These are phyloP conservation scores for Babesia gibsoni DNA, from an alignment of 169 alveolate genomes.

Conservation along the genomic window DNA sequence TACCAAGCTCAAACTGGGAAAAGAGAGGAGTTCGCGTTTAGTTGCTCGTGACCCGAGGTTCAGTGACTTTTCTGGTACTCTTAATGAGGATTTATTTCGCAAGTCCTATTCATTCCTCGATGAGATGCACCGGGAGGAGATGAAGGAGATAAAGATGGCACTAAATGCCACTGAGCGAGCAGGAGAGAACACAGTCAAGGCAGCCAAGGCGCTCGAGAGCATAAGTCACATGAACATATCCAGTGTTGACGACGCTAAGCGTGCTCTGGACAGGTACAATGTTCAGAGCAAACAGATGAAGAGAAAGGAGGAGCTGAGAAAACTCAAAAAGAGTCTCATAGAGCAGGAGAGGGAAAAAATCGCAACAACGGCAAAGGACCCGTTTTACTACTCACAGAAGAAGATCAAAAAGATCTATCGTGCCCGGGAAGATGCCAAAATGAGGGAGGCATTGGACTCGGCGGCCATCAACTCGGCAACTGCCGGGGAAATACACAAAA, in stretches of 20 bases:
- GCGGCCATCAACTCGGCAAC: constrained; percentile 40
- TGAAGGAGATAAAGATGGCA: constrained; percentile 35
- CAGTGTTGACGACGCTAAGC: constrained; percentile 58
- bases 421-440: constrained; percentile 17
- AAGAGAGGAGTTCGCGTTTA: constrained; percentile 3
- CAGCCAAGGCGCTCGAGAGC: constrained; percentile 29
- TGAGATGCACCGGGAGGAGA: constrained; percentile 60
- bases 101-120: constrained; percentile 58
- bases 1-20: constrained; percentile 3
- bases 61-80: constrained; percentile 62
- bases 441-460: constrained; percentile 39
- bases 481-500: constrained; percentile 51
- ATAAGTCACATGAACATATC: constrained; percentile 45
- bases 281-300: constrained; percentile 46
- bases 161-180: constrained; percentile 18
- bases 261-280: constrained; percentile 52
- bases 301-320: constrained; percentile 29
- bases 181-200: constrained; percentile 36
- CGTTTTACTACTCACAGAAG: constrained; percentile 59
- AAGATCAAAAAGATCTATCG: constrained; percentile 52
- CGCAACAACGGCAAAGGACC: constrained; percentile 46
- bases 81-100: constrained; percentile 53
- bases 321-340: constrained; percentile 42
- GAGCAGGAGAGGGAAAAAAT: constrained; percentile 50
- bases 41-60: constrained; percentile 62